Percentiles rank a stretch among this genome's conserved stretches.
Evolutionary conservation across 2,329 filamentous ascomycete species (phyloP).

Genomic region (Fusarium mexicanum): DNA sequence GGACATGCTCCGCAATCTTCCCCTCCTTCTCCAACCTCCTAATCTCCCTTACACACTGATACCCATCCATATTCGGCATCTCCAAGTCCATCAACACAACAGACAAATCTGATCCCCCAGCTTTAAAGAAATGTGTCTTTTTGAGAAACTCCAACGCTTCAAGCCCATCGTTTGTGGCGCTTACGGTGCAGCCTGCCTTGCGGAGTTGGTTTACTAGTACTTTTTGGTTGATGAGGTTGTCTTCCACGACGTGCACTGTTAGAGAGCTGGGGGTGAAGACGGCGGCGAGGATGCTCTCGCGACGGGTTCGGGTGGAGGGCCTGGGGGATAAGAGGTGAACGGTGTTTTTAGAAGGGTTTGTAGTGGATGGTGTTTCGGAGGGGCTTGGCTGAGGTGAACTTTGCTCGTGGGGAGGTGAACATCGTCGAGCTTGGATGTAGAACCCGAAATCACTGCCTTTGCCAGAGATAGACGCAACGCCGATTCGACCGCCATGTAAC

Average conservation of each 20-base stretch:
- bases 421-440: constrained; percentile 67
- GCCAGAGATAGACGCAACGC: constrained; percentile 66
- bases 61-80: constrained; percentile 61
- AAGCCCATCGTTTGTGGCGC: constrained; percentile 70
- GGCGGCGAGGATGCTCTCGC: background rate
- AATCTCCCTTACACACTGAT: constrained; percentile 54
- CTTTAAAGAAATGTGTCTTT: constrained; percentile 45
- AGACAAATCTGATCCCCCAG: constrained; percentile 45
- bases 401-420: constrained; percentile 35
- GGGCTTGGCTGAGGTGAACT: background rate
- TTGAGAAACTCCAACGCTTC: constrained; percentile 59
- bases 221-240: constrained; percentile 75
- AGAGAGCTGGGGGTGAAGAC: constrained; percentile 46
- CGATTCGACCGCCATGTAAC: constrained; percentile 72
- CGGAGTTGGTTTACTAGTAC: constrained; percentile 71
- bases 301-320: background rate
- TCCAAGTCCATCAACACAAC: constrained; percentile 59
- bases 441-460: constrained; percentile 71
- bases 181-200: constrained; percentile 67
- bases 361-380: background rate
- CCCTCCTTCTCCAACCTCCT: constrained; percentile 51
- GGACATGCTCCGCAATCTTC: constrained; percentile 47
- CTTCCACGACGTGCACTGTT: constrained; percentile 71
- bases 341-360: background rate
- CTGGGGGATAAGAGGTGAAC: background rate